Base-by-base conservation (phyloP, 2,329 filamentous ascomycete genomes). In the Colletotrichum musicola region DNA sequence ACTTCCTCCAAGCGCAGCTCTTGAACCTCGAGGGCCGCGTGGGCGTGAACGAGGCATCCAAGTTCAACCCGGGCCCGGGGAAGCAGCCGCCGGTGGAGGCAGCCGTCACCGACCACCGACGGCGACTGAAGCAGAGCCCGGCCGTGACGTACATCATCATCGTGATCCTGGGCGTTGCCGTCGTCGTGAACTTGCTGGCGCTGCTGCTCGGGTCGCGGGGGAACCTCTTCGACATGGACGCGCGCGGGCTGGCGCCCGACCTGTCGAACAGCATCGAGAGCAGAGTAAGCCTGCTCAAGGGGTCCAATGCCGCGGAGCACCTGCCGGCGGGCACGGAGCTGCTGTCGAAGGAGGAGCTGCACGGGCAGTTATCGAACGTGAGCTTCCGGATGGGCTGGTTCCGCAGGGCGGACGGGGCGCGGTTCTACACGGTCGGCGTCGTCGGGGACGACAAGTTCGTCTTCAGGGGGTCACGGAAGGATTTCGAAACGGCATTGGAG, bases 321-420 rank as follows among this genome's bases (percentile, higher is more conserved):
- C 35, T 67, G 16, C 64, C 64, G 1, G 44, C 59, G 3, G 44
- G 25, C 4, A 22, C 60, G 6, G 51, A 63, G 13, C 13, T 63
- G 59, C 25, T 63, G 10, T 18, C 60, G 4, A 20, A 7, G 44
- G 10, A 44, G 14, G 64, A 67, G n/a, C 27, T 67, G 2, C 27
- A 67, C 13, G 64, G 59, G 9, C 46, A 46, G 1, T 18, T 67
- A 35, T 20, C 59, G 1, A 20, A 57, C 16, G 14, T 57, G 0
- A 51, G 13, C 18, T 57, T 67, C 18, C 47, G 58, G 6, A 14
- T 67, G 44, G 64, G 64, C 2, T 67, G 64, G 64, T 67, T 67
- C 13, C 22, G 50, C 25, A 55, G 60, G 14, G 30, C n/a, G 3
- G 50, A 56, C 6, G 58, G 54, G 1, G 56, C 35, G 1, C 20